Evolutionary conservation across 371 early-diverging fungal genomes (phyloP).

Genomic region (Encephalitozoon intestinalis): DNA sequence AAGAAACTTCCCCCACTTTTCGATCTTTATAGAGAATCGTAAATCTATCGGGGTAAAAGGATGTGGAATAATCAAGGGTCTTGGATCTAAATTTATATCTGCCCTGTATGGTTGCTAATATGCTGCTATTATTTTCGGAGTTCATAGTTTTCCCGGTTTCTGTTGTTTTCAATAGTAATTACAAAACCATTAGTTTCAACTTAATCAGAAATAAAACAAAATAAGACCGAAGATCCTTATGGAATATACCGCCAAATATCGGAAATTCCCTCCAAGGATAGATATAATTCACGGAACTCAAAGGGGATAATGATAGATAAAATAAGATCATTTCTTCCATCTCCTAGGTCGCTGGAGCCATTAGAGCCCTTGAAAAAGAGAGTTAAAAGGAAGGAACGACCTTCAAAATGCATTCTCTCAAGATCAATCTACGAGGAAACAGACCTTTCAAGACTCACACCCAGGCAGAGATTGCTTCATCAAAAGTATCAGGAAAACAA

Average conservation of each 20-base stretch:
- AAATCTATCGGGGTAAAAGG: neutral
- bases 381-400: neutral
- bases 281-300: neutral
- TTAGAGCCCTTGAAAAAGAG: neutral
- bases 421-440: constrained; percentile 3
- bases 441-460: neutral
- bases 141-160: neutral
- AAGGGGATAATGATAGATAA: neutral
- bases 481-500: neutral
- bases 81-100: neutral
- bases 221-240: neutral
- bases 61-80: neutral
- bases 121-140: neutral
- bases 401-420: neutral
- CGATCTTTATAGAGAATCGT: neutral
- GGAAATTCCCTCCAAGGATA: neutral
- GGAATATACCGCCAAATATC: neutral
- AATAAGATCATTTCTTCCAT: neutral
- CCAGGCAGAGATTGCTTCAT: constrained; percentile 1
- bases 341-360: neutral
- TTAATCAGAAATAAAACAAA: neutral
- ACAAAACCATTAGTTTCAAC: neutral
- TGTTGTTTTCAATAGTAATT: neutral
- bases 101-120: neutral
- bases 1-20: neutral